phyloP scores from a whole-genome alignment of 2,329 filamentous ascomycete species.

The Microdochium paspali region DNA sequence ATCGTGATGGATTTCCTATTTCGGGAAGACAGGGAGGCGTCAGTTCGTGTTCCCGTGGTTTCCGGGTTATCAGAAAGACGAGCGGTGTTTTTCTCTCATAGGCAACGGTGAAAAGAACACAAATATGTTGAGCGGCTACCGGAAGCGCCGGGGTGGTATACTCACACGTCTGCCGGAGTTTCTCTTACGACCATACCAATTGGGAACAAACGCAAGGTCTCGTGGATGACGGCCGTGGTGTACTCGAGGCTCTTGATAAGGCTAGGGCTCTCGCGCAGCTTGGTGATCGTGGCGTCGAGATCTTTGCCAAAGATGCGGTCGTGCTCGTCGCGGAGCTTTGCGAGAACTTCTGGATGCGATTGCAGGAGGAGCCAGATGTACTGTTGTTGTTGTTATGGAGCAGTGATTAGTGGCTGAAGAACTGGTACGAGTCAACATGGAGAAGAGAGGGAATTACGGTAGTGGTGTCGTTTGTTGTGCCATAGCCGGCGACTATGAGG shows the following conservation, averaged over 20 bases:
- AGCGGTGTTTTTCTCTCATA: neutral
- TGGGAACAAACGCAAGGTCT: slow-evolving; percentile 41
- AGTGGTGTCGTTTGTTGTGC: neutral
- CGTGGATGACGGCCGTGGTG: slow-evolving; percentile 41
- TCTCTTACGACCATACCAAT: slow-evolving; percentile 30
- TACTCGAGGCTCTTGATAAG: slow-evolving; percentile 40
- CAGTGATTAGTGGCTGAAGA: too few species aligned
- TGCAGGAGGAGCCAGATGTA: slow-evolving; percentile 1
- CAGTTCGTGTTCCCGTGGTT: neutral
- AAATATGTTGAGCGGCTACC: too few species aligned
- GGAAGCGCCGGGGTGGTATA: too few species aligned
- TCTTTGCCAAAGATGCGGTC: slow-evolving; percentile 32
- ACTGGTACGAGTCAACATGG: too few species aligned
- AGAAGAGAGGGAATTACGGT: neutral
- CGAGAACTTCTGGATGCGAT: slow-evolving; percentile 7
- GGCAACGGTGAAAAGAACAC: neutral
- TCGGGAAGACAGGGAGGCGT: neutral
- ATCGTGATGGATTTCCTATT: slow-evolving; percentile 5
- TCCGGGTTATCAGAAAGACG: too few species aligned
- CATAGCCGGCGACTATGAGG: neutral
- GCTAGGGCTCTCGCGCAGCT: slow-evolving; percentile 27
- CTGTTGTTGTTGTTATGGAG: too few species aligned
- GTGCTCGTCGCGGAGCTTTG: slow-evolving; percentile 12
- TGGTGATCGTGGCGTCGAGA: slow-evolving; percentile 18
- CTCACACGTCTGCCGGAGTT: slow-evolving; percentile 17